phyloP scores from a whole-genome alignment of 306 rosid genomes.

The Amphicarpaea edgeworthii region DNA sequence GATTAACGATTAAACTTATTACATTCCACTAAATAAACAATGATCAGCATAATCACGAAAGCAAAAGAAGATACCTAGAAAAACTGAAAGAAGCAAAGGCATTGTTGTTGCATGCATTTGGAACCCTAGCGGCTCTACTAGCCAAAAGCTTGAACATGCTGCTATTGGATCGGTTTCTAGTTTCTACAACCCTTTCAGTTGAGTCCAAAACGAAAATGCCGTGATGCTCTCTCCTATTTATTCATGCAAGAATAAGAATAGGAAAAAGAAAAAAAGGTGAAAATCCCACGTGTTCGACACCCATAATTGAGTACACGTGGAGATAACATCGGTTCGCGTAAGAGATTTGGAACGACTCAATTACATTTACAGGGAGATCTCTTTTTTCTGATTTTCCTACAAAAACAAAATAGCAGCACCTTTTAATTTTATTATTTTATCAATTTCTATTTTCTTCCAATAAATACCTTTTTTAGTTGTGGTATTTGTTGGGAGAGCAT shows the following conservation, averaged over 20 bases:
- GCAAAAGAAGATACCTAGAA: conserved; percentile 52
- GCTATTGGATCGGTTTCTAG: not conserved
- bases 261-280: not conserved
- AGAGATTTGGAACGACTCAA: too few species aligned
- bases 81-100: conserved; percentile 46
- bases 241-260: not conserved
- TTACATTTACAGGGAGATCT: too few species aligned
- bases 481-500: too few species aligned
- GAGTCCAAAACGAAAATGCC: not conserved
- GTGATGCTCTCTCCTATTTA: not conserved
- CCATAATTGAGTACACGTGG: not conserved
- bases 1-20: not conserved
- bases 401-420: too few species aligned
- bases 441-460: too few species aligned
- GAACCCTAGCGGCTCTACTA: conserved; percentile 44
- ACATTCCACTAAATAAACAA: not conserved
- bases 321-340: not conserved
- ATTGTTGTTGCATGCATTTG: conserved; percentile 33
- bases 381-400: too few species aligned
- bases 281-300: not conserved
- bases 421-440: not conserved
- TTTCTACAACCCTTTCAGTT: not conserved
- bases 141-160: conserved; percentile 58
- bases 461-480: too few species aligned
- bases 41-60: not conserved